Conservation (phyloP, 2,329 filamentous ascomycete species). For the Monosporascus sp. region DNA sequence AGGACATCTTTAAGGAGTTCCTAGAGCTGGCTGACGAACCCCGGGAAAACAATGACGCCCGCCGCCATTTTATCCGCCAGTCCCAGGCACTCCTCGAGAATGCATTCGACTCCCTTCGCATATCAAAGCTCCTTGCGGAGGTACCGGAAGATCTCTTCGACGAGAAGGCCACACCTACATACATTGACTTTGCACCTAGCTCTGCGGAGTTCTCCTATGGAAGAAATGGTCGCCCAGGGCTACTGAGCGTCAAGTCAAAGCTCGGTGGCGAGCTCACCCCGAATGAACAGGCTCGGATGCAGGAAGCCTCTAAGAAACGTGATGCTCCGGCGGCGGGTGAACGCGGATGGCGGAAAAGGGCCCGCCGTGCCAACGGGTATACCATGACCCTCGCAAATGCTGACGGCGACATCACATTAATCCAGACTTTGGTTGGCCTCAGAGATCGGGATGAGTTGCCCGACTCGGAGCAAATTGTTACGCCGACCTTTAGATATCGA, state of each 20-base stretch:
- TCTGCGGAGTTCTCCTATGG: constrained; percentile 5
- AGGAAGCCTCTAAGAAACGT: neutral
- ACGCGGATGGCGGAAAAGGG: neutral
- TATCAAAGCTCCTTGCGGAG: neutral
- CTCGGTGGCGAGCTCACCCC: constrained; percentile 5
- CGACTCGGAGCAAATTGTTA: neutral
- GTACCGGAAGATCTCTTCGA: neutral
- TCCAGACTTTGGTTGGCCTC: neutral
- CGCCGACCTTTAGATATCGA: constrained; percentile 1
- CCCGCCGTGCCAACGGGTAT: neutral
- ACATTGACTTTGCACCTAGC: constrained; percentile 3
- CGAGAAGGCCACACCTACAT: constrained; percentile 5
- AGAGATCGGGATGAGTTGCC: neutral
- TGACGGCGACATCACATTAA: constrained; percentile 3
- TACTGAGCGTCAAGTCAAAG: constrained; percentile 3
- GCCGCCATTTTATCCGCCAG: neutral
- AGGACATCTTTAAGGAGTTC: neutral
- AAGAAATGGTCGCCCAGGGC: constrained; percentile 3
- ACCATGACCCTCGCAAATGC: constrained; percentile 3
- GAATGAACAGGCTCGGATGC: neutral
- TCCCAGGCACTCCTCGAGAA: neutral
- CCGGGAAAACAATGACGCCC: neutral
- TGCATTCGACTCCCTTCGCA: constrained; percentile 3
- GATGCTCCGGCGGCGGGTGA: neutral
- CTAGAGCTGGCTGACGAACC: neutral